These are phyloP conservation scores for Asclepias syriaca DNA, from an alignment of 257 asterid genomes.

Conservation along the genomic window DNA sequence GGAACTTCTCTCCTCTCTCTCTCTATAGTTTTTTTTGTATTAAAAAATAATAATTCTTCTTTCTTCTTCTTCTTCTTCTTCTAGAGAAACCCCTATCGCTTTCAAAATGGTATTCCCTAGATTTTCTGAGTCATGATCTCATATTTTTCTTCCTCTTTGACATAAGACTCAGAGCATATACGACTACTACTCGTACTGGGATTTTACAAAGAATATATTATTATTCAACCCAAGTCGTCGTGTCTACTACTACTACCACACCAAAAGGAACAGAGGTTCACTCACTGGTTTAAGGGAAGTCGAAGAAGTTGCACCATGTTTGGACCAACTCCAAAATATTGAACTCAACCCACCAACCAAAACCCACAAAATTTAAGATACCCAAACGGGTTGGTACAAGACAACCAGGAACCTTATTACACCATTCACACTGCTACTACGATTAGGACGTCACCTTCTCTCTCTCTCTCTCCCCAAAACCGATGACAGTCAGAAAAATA, in stretches of 20 bases:
- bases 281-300: constrained; percentile 17
- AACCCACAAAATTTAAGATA: constrained; percentile 48
- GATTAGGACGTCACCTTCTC: constrained; percentile 8
- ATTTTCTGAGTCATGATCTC: constrained; percentile 24
- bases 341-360: constrained; percentile 56
- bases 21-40: no score
- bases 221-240: constrained; percentile 2
- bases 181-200: not conserved
- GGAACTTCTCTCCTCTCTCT: not conserved
- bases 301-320: constrained; percentile 14
- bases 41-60: no score
- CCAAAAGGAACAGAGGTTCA: not conserved
- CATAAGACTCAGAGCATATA: not conserved
- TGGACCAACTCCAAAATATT: constrained; percentile 25
- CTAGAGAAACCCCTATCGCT: constrained; percentile 6
- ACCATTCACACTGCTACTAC: constrained; percentile 16
- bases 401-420: constrained; percentile 58
- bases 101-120: constrained; percentile 16
- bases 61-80: not conserved
- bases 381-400: constrained; percentile 61
- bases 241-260: not conserved
- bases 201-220: not conserved
- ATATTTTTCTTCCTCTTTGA: constrained; percentile 24
- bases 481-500: constrained; percentile 11
- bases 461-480: constrained; percentile 4